Evolutionary conservation across 129 eudicot species (phyloP).

Genomic region (Solidago caesia): DNA sequence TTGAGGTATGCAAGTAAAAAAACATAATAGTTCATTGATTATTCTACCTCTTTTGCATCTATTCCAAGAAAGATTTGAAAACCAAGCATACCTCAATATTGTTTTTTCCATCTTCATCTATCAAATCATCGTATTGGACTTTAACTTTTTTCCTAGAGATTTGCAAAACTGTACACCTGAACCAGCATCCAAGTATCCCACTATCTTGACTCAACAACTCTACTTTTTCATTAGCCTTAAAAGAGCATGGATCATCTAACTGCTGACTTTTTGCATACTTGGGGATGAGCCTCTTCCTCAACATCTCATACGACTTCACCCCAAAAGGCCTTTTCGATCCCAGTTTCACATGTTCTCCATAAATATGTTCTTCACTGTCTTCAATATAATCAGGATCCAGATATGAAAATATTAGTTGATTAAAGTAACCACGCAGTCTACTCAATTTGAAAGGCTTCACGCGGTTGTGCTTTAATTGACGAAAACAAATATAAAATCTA

Average conservation of each 20-base stretch:
- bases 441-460: constrained; percentile 78
- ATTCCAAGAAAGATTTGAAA: background rate
- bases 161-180: constrained; percentile 74
- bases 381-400: constrained; percentile 57
- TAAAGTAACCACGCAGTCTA: constrained; percentile 83
- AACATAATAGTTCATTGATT: too few relatives aligned
- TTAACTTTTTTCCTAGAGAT: constrained; percentile 56
- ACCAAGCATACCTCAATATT: constrained; percentile 73
- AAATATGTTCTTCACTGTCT: constrained; percentile 45
- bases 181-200: constrained; percentile 98
- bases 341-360: constrained; percentile 46
- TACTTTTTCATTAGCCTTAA: constrained; percentile 59
- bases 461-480: constrained; percentile 75
- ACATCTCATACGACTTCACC: constrained; percentile 49
- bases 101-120: constrained; percentile 72
- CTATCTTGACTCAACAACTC: constrained; percentile 90
- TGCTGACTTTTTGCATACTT: constrained; percentile 41
- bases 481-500: constrained; percentile 72
- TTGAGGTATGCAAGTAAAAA: too few relatives aligned
- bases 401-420: constrained; percentile 77
- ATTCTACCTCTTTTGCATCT: too few relatives aligned
- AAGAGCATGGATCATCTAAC: constrained; percentile 21
- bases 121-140: constrained; percentile 69
- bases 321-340: constrained; percentile 56
- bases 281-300: constrained; percentile 36